Base-by-base conservation (phyloP, 2,329 filamentous ascomycete species). In the Truncatella angustata region DNA sequence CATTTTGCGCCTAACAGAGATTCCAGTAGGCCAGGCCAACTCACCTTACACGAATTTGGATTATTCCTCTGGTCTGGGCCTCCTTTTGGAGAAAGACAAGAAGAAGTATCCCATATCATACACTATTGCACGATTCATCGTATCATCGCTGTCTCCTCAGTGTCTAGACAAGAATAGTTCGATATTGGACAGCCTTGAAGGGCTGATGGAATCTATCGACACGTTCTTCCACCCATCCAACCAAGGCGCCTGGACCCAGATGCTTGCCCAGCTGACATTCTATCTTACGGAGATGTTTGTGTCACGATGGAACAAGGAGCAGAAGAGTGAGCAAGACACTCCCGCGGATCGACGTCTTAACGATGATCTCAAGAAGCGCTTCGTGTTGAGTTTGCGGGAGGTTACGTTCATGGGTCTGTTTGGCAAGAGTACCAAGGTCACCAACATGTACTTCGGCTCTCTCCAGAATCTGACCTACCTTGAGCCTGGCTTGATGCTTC, bases 141-240 rank as follows among this genome's bases (percentile, higher is more conserved):
- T 95, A 49, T 93, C 93, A 83, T 97, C 92, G 0, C 70, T 99
- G 35, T 97, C 94, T 1, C 93, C 94, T 1, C 77, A 85, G 42
- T 94, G 90, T 63, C 73, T 95, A 45, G 83, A 89, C 37, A 78
- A 84, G n/a, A 79, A 87, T 26, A 86, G 87, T 51, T 97, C 92
- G 1, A 84, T 96, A 39, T 72, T 99, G 62, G 84, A 87, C 30
- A 90, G 89, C 58, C 80, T 99, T 4, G 93, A 99, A 68, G 93
- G 90, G 0, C 77, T 99, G 49, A 88, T 99, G 60, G 89, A 97
- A 68, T 94, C 92, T 3, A 88, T 97, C 43, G 94, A 99, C 69
- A 99, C 94, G 1, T 99, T 99, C 70, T 99, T 97, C 77, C 94
- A 99, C 63, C 94, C 94, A 2, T 99, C 94, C 2, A 99, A 99